phyloP scores from a whole-genome alignment of 2,329 filamentous ascomycete species.

The Ophiostoma piceae region DNA sequence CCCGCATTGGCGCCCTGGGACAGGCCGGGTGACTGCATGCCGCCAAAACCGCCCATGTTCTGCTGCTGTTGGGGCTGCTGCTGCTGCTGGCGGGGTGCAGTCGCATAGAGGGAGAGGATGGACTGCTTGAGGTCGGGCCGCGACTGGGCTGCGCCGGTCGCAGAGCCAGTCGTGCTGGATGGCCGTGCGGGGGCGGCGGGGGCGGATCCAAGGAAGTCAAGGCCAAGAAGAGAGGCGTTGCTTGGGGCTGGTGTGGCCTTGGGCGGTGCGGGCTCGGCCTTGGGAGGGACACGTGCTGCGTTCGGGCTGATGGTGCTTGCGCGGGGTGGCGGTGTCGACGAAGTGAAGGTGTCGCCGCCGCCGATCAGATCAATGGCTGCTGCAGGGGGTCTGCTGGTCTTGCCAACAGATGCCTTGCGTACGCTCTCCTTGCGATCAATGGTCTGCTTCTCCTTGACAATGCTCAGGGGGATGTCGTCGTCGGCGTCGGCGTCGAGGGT shows the following conservation, averaged over 20 bases:
- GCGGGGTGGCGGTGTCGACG: conserved; percentile 49
- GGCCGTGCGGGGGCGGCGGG: conserved; percentile 68
- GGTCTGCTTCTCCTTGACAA: conserved; percentile 62
- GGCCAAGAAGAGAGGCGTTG: conserved; percentile 74
- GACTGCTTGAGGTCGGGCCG: conserved; percentile 94
- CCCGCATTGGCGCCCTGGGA: conserved; percentile 35
- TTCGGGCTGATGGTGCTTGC: conserved; percentile 69
- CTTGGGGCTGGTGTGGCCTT: conserved; percentile 44
- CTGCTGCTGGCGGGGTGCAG: conserved; percentile 68
- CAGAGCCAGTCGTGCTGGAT: conserved; percentile 63
- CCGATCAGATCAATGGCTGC: conserved; percentile 67
- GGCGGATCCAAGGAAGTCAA: conserved; percentile 82
- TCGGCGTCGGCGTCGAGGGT: conserved; percentile 78
- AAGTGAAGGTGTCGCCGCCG: conserved; percentile 51
- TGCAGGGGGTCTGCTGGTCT: conserved; percentile 36
- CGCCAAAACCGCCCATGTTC: conserved; percentile 58
- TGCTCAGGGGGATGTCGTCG: conserved; percentile 65
- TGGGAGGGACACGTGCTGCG: conserved; percentile 52
- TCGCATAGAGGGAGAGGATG: conserved; percentile 89
- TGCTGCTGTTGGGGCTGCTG: conserved; percentile 55
- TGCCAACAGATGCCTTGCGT: conserved; percentile 55
- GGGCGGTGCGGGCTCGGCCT: conserved; percentile 61
- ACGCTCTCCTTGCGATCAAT: conserved; percentile 55
- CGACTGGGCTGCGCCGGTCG: conserved; percentile 59
- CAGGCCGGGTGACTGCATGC: conserved; percentile 41